Base-by-base conservation (phyloP, 2,329 filamentous ascomycete species). In the Rhynchosporium agropyri region DNA sequence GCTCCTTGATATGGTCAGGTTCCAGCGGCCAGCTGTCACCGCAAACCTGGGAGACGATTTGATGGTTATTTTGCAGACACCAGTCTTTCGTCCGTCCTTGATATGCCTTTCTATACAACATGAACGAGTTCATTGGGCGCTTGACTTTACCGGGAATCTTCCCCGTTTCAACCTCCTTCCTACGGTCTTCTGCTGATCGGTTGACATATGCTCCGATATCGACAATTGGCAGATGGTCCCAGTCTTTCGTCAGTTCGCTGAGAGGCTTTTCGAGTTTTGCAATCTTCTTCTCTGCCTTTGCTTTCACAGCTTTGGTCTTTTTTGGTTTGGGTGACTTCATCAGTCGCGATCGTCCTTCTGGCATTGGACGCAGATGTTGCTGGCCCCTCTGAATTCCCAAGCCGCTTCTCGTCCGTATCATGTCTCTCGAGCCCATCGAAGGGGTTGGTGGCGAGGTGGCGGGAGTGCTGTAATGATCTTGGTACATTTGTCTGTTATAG, bases 91-190 rank as follows among this genome's bases (percentile, higher is more conserved):
- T 91, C 38, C 92, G 83, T 65, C 95, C 90, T 64, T 96, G 91
- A 74, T 91, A 97, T 6, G 92, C 91, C 68, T 95, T 97, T 48
- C 95, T 89, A 76, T 99, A 99, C 57, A 99, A 81, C 89, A 99
- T 97, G 79, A 98, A 99, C 0, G 91, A 94, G 76, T 99, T 99
- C 89, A 97, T 96, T 2, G 95, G 93, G 36, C 95, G 84, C 71
- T 94, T 92, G 69, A 98, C 84, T 74, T 93, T 92, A 31, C 90
- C 90, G 1, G 80, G 80, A 42, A 86, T 79, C 71, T 88, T 91
- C 62, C 86, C 84, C 70, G 85, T 83, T 49, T 86, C 83, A 9
- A 89, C 86, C 75, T 97, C 92, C 60, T 80, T 77, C 55, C 80
- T 81, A 62, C 94, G 85, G 6, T 82, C 82, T 62, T 91, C 87